Evolutionary conservation across 2,329 filamentous ascomycete genomes (phyloP).

Genomic region (Calonectria hawksworthii): DNA sequence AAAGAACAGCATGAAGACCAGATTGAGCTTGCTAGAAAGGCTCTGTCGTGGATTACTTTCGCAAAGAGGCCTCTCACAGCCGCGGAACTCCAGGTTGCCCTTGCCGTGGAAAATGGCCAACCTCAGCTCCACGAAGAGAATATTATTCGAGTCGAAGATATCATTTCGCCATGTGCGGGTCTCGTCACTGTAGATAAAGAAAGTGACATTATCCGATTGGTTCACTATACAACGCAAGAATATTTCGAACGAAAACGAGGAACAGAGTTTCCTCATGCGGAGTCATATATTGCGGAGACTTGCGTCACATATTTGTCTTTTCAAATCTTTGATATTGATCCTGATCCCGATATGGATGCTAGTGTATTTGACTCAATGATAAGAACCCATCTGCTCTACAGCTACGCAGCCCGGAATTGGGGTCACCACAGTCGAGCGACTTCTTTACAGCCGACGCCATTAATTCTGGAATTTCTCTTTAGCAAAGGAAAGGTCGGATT

Average conservation of each 20-base stretch:
- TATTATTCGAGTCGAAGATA: neutral
- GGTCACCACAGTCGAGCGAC: neutral
- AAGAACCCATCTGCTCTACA: too few relatives aligned
- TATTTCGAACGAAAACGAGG: neutral
- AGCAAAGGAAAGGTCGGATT: neutral
- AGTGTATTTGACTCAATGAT: too few relatives aligned
- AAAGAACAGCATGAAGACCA: constrained; percentile 47
- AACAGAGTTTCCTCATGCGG: neutral
- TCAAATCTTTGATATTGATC: too few relatives aligned
- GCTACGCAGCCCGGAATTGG: neutral
- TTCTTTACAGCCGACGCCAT: neutral
- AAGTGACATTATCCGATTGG: neutral
- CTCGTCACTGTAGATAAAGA: neutral
- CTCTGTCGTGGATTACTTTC: neutral
- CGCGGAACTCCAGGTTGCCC: neutral
- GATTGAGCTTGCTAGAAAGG: neutral
- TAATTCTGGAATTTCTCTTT: neutral
- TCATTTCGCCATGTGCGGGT: neutral
- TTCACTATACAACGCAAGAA: neutral
- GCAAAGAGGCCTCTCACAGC: neutral
- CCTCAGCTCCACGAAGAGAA: neutral
- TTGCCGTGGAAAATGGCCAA: neutral
- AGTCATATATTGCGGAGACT: neutral
- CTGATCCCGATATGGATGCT: too few relatives aligned
- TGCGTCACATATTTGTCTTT: neutral